A percentile compares a stretch with the other conserved stretches of the same genome.
These are phyloP conservation scores for Isoetes engelmannii DNA, from an alignment of 83 land plant species.

Conservation along the genomic window DNA sequence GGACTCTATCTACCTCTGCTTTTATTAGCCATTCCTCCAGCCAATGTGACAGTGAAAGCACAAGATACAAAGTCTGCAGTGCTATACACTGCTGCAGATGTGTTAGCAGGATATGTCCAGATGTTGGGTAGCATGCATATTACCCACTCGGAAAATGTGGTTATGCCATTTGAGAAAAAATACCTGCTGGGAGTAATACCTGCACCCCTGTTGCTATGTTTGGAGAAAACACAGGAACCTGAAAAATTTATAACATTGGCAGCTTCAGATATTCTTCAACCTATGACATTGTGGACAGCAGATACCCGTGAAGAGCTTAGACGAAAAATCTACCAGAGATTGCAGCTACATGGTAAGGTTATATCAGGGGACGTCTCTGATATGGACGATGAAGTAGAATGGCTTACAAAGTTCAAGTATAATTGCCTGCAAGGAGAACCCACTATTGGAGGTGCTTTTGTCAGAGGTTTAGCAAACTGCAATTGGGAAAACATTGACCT, in stretches of 20 bases:
- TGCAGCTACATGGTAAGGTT: conserved; percentile 18
- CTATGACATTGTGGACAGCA: conserved; percentile 34
- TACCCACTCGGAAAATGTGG: neutral
- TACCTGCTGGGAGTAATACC: conserved; percentile 21
- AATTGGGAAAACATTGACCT: conserved; percentile 26
- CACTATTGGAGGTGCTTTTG: conserved; percentile 31
- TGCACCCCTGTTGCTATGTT: conserved; percentile 23
- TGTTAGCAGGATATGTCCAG: conserved; percentile 26
- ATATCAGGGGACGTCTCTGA: conserved; percentile 16
- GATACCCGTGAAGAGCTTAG: conserved; percentile 33
- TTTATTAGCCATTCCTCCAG: conserved; percentile 36
- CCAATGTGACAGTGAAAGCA: conserved; percentile 21
- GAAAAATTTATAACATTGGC: conserved; percentile 34
- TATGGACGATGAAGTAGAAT: conserved; percentile 34
- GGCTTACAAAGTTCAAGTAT: conserved; percentile 37
- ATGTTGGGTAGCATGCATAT: conserved; percentile 10
- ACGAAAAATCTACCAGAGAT: conserved; percentile 15
- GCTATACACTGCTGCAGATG: conserved; percentile 35
- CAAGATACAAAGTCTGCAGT: conserved; percentile 36
- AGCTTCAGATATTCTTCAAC: conserved; percentile 29
- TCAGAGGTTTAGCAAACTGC: conserved; percentile 26
- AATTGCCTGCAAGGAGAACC: conserved; percentile 32
- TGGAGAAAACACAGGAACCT: conserved; percentile 32
- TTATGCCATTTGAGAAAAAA: conserved; percentile 1
- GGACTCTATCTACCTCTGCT: conserved; percentile 41